These are phyloP conservation scores for Paramecium sexaurelia DNA, from an alignment of 73 alveolate species.

Conservation along the genomic window DNA sequence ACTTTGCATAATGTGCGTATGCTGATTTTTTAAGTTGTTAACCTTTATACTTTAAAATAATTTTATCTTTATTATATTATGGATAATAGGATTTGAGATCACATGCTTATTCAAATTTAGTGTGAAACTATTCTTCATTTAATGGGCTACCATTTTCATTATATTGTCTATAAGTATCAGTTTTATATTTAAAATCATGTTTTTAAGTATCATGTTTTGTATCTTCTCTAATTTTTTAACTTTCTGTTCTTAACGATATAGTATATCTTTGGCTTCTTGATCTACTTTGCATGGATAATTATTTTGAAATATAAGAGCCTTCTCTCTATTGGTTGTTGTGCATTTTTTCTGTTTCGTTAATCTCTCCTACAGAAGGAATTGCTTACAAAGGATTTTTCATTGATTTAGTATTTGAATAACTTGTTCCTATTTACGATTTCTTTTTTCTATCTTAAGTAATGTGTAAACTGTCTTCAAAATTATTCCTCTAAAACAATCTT, in stretches of 20 bases:
- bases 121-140: background rate
- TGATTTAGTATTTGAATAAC: conserved; percentile 10
- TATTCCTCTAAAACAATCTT: background rate
- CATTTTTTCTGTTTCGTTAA: background rate
- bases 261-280: conserved; percentile 12
- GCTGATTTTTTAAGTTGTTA: background rate
- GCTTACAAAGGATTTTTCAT: conserved; percentile 4
- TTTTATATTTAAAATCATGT: background rate
- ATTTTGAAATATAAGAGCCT: background rate
- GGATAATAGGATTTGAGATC: background rate
- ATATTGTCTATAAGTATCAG: background rate
- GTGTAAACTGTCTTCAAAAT: background rate
- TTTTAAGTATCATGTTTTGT: background rate
- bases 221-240: background rate
- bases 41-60: background rate
- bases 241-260: background rate
- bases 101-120: background rate
- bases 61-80: background rate
- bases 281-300: conserved; percentile 5
- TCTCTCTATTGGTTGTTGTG: background rate
- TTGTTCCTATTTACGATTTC: conserved; percentile 25
- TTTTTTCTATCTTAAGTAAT: conserved; percentile 4
- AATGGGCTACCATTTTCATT: background rate
- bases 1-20: background rate
- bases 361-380: conserved; percentile 35